Percentiles rank a stretch among this genome's conserved stretches.
Evolutionary conservation across 2,329 filamentous ascomycete genomes (phyloP).

Genomic region (Tolypocladium paradoxum): DNA sequence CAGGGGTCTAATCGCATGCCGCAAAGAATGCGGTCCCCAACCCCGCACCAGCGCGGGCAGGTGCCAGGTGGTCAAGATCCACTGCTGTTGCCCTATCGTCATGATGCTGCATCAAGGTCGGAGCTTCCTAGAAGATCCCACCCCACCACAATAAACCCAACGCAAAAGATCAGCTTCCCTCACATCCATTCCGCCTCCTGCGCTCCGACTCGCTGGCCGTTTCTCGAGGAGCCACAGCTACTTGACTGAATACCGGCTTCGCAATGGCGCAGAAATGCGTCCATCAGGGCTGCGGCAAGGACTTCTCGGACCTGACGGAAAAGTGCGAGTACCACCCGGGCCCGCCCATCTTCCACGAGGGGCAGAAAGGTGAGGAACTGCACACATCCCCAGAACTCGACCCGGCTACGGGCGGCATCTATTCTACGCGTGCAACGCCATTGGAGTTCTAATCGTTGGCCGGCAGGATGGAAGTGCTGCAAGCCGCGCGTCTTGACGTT

Average conservation of each 20-base stretch:
- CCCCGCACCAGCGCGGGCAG: slow-evolving; percentile 23
- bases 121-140: slow-evolving; percentile 31
- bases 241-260: neutral
- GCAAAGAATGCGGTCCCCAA: no score
- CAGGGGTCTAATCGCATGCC: neutral
- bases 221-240: neutral
- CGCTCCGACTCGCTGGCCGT: neutral
- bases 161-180: slow-evolving; percentile 1
- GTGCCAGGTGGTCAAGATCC: slow-evolving; percentile 25
- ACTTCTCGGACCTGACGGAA: slow-evolving; percentile 71
- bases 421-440: neutral
- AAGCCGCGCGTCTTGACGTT: slow-evolving; percentile 94
- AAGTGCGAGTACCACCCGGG: slow-evolving; percentile 87
- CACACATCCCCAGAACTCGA: neutral
- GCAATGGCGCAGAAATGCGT: slow-evolving; percentile 77
- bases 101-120: slow-evolving; percentile 5
- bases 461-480: slow-evolving; percentile 93
- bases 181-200: neutral
- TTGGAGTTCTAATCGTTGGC: neutral
- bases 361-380: slow-evolving; percentile 71
- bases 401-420: neutral
- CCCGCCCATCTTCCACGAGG: slow-evolving; percentile 91
- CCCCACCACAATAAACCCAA: slow-evolving; percentile 12
- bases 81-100: slow-evolving; percentile 14
- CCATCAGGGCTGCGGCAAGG: slow-evolving; percentile 90